Percentiles rank a stretch among this genome's conserved stretches.
Evolutionary conservation across 2,329 filamentous ascomycete species (phyloP).

Genomic region (Elsinoe perseae): DNA sequence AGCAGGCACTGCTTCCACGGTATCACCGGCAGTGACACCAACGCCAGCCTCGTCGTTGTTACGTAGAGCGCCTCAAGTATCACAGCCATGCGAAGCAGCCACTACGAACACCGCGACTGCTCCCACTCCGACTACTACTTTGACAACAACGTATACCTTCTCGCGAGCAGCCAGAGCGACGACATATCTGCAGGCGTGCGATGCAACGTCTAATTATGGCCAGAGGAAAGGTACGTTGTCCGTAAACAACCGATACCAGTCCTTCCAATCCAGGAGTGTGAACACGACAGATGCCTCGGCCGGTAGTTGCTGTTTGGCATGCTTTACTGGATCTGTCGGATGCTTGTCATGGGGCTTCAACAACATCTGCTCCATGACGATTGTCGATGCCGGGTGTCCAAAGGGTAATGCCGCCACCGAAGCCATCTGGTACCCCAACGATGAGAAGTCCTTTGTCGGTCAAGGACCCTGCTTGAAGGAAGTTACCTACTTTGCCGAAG

Average conservation of each 20-base stretch:
- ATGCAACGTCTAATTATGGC: neutral
- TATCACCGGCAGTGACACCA: neutral
- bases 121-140: conserved; percentile 2
- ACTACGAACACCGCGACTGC: conserved; percentile 6
- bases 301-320: neutral
- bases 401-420: conserved; percentile 4
- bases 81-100: neutral
- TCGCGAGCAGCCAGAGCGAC: conserved; percentile 4
- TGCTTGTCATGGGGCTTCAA: conserved; percentile 8
- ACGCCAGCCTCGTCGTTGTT: neutral
- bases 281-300: neutral
- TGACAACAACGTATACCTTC: conserved; percentile 10
- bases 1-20: conserved; percentile 19
- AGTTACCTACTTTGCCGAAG: conserved; percentile 7
- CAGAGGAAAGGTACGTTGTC: neutral
- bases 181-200: conserved; percentile 5
- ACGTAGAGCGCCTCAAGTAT: neutral
- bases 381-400: conserved; percentile 3
- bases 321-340: neutral
- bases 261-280: neutral
- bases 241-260: conserved; percentile 8
- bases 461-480: conserved; percentile 7
- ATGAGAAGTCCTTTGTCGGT: conserved; percentile 2
- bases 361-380: neutral
- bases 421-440: neutral